These are phyloP conservation scores for Candida argentea DNA, from an alignment of 805 yeast genomes.

Conservation along the genomic window DNA sequence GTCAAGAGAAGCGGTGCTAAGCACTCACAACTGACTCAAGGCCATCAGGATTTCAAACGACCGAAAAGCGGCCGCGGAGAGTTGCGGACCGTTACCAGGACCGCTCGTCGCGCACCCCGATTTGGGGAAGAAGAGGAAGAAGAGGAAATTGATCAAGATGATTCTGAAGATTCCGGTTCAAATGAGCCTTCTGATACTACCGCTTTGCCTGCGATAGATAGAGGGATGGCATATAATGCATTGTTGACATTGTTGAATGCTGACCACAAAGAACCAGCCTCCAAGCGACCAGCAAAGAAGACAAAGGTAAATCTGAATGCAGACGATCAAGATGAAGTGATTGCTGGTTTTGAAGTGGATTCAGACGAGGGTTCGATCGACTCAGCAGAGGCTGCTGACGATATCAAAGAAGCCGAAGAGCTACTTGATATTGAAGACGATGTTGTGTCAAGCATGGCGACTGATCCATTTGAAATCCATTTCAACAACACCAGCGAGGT, in stretches of 20 bases:
- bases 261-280: conserved; percentile 26
- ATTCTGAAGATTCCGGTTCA: conserved; percentile 9
- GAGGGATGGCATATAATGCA: conserved; percentile 57
- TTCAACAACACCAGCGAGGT: conserved; percentile 45
- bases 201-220: too few relatives aligned
- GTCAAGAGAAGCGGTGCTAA: conserved; percentile 3
- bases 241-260: conserved; percentile 49
- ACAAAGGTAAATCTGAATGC: conserved; percentile 3
- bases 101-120: conserved; percentile 29
- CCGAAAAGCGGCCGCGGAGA: conserved; percentile 47
- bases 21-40: too few relatives aligned
- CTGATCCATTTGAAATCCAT: conserved; percentile 73
- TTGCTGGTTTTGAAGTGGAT: conserved; percentile 4
- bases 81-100: conserved; percentile 49
- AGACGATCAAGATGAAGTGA: conserved; percentile 4
- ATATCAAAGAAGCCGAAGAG: conserved; percentile 12
- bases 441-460: conserved; percentile 26
- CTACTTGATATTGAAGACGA: conserved; percentile 11
- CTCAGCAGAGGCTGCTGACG: conserved; percentile 22
- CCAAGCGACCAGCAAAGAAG: conserved; percentile 6
- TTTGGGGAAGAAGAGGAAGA: conserved; percentile 9
- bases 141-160: conserved; percentile 4
- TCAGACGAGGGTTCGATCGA: conserved; percentile 5
- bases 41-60: conserved; percentile 2
- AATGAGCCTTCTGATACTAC: conserved; percentile 11